These are phyloP conservation scores for Kwoniella europaea DNA, from an alignment of 768 basidiomycete species.

Conservation along the genomic window DNA sequence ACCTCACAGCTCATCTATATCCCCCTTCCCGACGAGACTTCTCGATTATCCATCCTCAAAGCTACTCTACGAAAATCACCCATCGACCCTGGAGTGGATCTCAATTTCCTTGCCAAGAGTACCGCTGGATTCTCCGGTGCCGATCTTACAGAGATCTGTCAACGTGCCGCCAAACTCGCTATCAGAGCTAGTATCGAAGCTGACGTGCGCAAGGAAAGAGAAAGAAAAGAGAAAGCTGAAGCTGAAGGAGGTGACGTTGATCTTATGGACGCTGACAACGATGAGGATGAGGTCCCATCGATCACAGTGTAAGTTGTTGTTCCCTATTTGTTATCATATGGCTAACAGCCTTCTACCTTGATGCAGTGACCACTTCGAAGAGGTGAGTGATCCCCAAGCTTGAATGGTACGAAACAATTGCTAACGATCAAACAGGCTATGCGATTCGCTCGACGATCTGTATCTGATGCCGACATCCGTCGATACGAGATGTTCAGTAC, in stretches of 20 bases:
- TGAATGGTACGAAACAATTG: not conserved
- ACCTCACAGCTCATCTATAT: constrained; percentile 90
- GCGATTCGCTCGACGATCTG: constrained; percentile 94
- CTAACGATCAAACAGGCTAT: constrained; percentile 65
- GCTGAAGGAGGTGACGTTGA: constrained; percentile 70
- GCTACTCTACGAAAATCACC: constrained; percentile 93
- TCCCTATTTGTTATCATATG: too few species aligned
- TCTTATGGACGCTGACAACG: constrained; percentile 64
- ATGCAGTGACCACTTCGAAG: constrained; percentile 89
- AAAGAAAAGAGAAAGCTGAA: constrained; percentile 80
- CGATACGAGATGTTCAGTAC: constrained; percentile 98
- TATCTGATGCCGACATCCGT: constrained; percentile 93
- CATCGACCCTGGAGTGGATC: constrained; percentile 78
- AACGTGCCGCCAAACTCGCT: constrained; percentile 94
- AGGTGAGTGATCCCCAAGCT: constrained; percentile 54
- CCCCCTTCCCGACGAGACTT: constrained; percentile 91
- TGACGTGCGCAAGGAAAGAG: constrained; percentile 79
- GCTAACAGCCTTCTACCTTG: not conserved
- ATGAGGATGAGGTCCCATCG: constrained; percentile 86
- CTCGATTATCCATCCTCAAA: constrained; percentile 86
- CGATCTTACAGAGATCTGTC: constrained; percentile 99
- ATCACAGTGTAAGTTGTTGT: constrained; percentile 69
- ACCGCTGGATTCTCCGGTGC: constrained; percentile 99
- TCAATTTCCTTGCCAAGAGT: constrained; percentile 81
- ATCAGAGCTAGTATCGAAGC: constrained; percentile 93